Evolutionary conservation across 2,329 filamentous ascomycete genomes (phyloP).

Genomic region (Venturiaceae sp.): DNA sequence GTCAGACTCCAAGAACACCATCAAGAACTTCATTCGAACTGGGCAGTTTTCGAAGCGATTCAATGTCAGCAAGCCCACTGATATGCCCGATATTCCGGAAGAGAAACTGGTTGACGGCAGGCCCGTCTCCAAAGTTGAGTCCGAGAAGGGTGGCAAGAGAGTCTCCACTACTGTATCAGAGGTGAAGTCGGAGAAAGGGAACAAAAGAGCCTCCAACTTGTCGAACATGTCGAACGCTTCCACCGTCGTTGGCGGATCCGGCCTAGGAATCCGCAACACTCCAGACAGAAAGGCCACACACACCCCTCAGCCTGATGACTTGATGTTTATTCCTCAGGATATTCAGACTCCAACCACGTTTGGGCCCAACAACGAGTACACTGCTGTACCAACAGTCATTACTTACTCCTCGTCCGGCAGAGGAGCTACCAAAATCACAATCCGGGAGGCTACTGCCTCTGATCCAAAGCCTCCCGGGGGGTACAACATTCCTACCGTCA

Average conservation of each 20-base stretch:
- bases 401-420: background rate
- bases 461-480: background rate
- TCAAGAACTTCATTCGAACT: conserved; percentile 7
- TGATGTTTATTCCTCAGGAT: background rate
- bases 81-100: conserved; percentile 7
- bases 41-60: conserved; percentile 4
- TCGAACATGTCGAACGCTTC: conserved; percentile 1
- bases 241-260: background rate
- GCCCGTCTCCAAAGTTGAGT: background rate
- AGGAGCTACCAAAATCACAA: background rate
- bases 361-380: conserved; percentile 5
- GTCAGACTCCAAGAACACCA: conserved; percentile 3
- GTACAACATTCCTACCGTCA: background rate
- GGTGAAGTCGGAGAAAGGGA: background rate
- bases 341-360: conserved; percentile 1
- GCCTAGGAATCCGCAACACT: background rate
- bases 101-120: conserved; percentile 6
- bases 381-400: background rate
- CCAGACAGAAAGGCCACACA: background rate
- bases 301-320: background rate
- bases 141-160: background rate
- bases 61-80: conserved; percentile 8
- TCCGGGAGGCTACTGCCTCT: background rate
- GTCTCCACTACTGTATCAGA: conserved; percentile 1
- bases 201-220: background rate